Base-by-base conservation (phyloP, 164 flowering plant genomes). In the Litsea cubeba region DNA sequence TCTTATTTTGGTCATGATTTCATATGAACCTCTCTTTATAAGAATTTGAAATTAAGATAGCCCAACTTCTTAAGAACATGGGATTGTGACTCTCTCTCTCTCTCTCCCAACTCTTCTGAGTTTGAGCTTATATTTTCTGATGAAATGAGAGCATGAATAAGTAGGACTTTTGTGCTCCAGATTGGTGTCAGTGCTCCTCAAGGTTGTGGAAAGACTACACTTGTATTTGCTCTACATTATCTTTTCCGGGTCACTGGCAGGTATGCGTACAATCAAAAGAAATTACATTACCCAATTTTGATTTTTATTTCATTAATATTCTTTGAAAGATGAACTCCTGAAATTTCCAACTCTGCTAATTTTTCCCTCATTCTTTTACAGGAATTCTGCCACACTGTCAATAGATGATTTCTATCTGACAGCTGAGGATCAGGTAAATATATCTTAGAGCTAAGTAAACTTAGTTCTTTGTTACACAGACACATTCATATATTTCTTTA, bases 171-270 rank as follows among this genome's bases (percentile, higher is more conserved):
- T 66, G 69, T 30, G 63, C 70, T 84, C 81, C 88, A 95, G 99
- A 92, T 95, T 83, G 99, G 99, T 54, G 89, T 95, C 70, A 94
- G 99, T 84, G 99, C 99, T 24, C 99, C 99, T 70, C 99, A 95
- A 86, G 99, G 99, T 62, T 90, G 99, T 85, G 99, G 99, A 69
- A 95, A 95, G 86, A 92, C 99, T 17, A 93, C 99, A 14, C 95
- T 95, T 70, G 99, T 92, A 72, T 90, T 85, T 85, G 98, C 95
- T 72, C 85, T 95, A 68, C 87, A 89, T 70, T 86, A 85, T 82
- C 95, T 95, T 79, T 93, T 93, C 79, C 51, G 68, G 54, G 72
- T 76, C 8, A 85, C 84, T 46, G 90, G 94, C 81, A 90, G 97
- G 99, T 91, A 81, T 0, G 11, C 2, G 0, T 5, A 40, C 30